phyloP scores from a whole-genome alignment of 768 basidiomycete species.

The Lactarius trivialis region DNA sequence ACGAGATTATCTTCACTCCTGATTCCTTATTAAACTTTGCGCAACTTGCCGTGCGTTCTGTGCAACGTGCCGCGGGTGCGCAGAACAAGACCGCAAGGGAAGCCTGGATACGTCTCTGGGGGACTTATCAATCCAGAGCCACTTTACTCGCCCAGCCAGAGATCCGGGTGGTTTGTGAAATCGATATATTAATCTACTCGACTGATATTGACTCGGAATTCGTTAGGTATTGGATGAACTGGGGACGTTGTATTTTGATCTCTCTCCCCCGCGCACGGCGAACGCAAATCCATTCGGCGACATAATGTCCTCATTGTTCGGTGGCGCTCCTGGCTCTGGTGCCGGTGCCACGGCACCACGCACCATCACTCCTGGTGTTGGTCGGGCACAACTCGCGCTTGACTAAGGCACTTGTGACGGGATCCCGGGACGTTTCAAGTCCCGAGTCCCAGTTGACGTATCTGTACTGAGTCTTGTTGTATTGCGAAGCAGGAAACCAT shows the following conservation, averaged over 20 bases:
- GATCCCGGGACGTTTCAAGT: background rate
- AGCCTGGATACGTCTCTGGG: constrained; percentile 79
- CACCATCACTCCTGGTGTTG: constrained; percentile 4
- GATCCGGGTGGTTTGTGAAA: constrained; percentile 36
- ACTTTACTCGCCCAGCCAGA: constrained; percentile 53
- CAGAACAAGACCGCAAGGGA: constrained; percentile 70
- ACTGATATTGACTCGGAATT: background rate
- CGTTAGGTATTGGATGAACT: constrained; percentile 61
- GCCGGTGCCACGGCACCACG: background rate
- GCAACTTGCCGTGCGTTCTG: constrained; percentile 83
- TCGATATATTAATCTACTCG: background rate
- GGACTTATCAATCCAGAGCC: constrained; percentile 73
- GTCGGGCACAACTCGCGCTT: constrained; percentile 4
- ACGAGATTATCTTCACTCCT: constrained; percentile 66
- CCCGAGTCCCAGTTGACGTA: background rate
- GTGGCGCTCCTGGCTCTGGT: constrained; percentile 41
- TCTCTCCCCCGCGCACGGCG: constrained; percentile 68
- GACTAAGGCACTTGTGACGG: background rate
- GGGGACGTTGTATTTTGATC: constrained; percentile 74
- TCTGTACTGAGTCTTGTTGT: background rate
- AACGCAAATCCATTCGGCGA: constrained; percentile 79
- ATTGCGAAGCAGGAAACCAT: background rate
- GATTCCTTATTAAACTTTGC: constrained; percentile 81
- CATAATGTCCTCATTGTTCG: constrained; percentile 84
- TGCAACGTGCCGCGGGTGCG: constrained; percentile 79